Conservation (phyloP, 2,329 filamentous ascomycete species). For the Talaromyces sp. region DNA sequence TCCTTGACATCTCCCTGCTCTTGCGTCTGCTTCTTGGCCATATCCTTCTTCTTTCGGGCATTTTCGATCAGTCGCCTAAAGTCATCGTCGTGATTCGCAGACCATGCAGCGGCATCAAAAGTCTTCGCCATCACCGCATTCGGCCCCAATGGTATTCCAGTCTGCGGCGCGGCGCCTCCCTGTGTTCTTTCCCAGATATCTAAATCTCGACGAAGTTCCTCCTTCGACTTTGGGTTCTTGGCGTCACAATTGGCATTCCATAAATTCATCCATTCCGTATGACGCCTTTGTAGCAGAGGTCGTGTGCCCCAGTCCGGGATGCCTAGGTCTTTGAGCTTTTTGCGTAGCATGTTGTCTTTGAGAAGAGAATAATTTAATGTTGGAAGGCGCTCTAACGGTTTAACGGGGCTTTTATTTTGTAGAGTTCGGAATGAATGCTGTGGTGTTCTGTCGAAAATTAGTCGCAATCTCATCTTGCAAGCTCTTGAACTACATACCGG, state of each 20-base stretch:
- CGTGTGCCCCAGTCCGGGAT: conserved; percentile 70
- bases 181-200: conserved; percentile 85
- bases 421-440: conserved; percentile 6
- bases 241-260: conserved; percentile 98
- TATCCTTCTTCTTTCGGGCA: conserved; percentile 59
- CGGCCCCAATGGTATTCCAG: conserved; percentile 25
- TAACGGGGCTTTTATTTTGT: conserved; percentile 20
- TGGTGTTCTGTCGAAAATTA: conserved; percentile 23
- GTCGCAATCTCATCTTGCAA: conserved; percentile 13
- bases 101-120: conserved; percentile 79
- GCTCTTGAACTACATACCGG: conserved; percentile 27
- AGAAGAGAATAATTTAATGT: conserved; percentile 82
- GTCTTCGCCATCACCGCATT: conserved; percentile 75
- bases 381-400: conserved; percentile 65
- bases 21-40: conserved; percentile 15
- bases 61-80: conserved; percentile 78
- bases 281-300: conserved; percentile 70
- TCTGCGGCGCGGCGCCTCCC: conserved; percentile 56
- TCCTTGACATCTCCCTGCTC: neutral
- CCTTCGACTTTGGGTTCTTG: conserved; percentile 65
- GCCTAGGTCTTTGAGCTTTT: conserved; percentile 78
- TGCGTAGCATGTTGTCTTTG: conserved; percentile 74
- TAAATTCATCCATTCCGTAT: conserved; percentile 90
- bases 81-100: conserved; percentile 66
- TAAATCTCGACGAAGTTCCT: conserved; percentile 73